Evolutionary conservation across 441 rosid species (phyloP).

Genomic region (Syzygium malaccense): DNA sequence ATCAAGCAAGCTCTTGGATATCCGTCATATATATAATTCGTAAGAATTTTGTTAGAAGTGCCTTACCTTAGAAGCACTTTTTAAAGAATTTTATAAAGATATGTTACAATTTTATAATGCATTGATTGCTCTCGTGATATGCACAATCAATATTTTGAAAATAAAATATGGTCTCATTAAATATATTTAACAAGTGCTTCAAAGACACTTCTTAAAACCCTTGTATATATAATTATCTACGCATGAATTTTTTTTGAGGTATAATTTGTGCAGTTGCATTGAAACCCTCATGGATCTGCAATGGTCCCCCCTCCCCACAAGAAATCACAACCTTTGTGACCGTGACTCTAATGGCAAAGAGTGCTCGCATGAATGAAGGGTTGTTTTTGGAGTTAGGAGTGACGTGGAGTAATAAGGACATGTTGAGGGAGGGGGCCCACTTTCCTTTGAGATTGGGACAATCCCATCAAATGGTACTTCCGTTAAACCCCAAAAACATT

Average conservation of each 20-base stretch:
- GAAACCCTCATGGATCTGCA: background rate
- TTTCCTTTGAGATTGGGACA: conserved; percentile 9
- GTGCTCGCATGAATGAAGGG: conserved; percentile 25
- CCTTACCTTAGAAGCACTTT: background rate
- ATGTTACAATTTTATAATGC: background rate
- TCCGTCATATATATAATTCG: background rate
- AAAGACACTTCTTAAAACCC: background rate
- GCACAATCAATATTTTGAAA: background rate
- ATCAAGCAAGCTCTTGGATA: background rate
- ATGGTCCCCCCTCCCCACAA: conserved; percentile 22
- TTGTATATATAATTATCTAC: background rate
- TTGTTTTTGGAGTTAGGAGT: conserved; percentile 8
- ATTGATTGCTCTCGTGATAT: rapidly evolving
- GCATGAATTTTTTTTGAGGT: background rate
- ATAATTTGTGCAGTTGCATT: conserved; percentile 27
- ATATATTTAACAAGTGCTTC: background rate
- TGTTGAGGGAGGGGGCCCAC: conserved; percentile 13
- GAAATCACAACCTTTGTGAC: conserved; percentile 26
- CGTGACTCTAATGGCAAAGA: conserved; percentile 38
- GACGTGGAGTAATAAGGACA: conserved; percentile 9
- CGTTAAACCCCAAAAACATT: conserved; percentile 9
- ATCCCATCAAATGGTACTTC: conserved; percentile 24
- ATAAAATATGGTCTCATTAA: background rate
- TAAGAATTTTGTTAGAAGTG: background rate
- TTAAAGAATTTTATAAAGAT: background rate